Evolutionary conservation across 2,329 filamentous ascomycete genomes (phyloP).

Genomic region (Cytospora paraplurivora): DNA sequence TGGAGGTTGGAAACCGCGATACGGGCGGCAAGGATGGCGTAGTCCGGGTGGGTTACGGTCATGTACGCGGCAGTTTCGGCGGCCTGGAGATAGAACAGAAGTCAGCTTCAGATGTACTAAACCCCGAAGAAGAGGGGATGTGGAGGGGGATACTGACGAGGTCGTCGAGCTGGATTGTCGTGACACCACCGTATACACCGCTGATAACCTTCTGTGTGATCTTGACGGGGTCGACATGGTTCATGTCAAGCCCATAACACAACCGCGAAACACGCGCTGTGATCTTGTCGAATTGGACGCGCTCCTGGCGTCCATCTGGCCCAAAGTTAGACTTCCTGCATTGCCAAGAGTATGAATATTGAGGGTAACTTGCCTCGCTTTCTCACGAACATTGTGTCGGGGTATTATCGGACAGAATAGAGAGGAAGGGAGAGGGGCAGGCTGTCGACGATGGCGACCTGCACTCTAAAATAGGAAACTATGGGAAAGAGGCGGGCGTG

Average conservation of each 20-base stretch:
- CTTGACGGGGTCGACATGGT: slow-evolving; percentile 93
- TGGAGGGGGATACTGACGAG: slow-evolving; percentile 64
- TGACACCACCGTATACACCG: slow-evolving; percentile 97
- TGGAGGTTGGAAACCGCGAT: slow-evolving; percentile 99
- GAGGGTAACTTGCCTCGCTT: slow-evolving; percentile 57
- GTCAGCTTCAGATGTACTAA: slow-evolving; percentile 10
- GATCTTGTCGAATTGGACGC: slow-evolving; percentile 99
- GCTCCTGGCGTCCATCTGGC: slow-evolving; percentile 97
- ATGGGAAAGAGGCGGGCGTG: background rate
- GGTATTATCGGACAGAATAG: slow-evolving; percentile 19
- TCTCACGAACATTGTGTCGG: slow-evolving; percentile 60
- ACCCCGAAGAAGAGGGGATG: background rate
- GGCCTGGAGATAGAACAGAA: slow-evolving; percentile 59
- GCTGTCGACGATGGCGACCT: slow-evolving; percentile 12
- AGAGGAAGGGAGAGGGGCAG: slow-evolving; percentile 17
- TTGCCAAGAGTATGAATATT: background rate
- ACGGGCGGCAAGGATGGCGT: slow-evolving; percentile 95
- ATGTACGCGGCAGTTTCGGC: slow-evolving; percentile 99
- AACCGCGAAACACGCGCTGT: slow-evolving; percentile 95
- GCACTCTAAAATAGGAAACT: background rate
- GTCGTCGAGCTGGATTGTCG: slow-evolving; percentile 94
- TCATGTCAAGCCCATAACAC: slow-evolving; percentile 95
- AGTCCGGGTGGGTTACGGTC: slow-evolving; percentile 99
- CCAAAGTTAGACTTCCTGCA: slow-evolving; percentile 5
- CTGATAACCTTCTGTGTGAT: slow-evolving; percentile 99